Conservation (phyloP, 192 early-diverging fungal species). For the Entomortierella chlamydospora region DNA sequence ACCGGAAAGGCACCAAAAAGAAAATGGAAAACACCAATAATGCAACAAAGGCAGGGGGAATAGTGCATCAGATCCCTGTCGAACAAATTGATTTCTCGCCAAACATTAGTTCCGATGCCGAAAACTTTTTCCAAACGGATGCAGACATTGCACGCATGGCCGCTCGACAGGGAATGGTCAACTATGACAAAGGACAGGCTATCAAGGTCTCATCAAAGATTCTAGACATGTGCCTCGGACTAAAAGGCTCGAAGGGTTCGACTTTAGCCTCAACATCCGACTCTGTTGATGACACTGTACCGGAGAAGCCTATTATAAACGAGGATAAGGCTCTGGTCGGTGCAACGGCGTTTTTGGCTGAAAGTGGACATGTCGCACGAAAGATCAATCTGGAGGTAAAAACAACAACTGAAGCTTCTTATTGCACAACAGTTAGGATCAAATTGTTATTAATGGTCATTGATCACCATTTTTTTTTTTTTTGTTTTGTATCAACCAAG, state of each 20-base stretch:
- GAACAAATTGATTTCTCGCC: conserved; percentile 58
- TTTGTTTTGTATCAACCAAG: conserved; percentile 31
- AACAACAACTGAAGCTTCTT: neutral
- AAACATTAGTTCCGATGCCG: conserved; percentile 68
- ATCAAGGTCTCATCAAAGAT: conserved; percentile 74
- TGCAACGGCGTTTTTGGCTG: conserved; percentile 69
- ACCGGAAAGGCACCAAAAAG: no score
- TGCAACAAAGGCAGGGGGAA: neutral
- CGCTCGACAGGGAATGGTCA: conserved; percentile 64
- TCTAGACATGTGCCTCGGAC: conserved; percentile 57
- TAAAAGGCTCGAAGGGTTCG: neutral
- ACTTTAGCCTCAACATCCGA: neutral
- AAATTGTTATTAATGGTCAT: neutral
- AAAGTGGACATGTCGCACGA: conserved; percentile 77
- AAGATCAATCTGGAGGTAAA: conserved; percentile 75
- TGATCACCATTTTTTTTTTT: neutral
- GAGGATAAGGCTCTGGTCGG: conserved; percentile 29
- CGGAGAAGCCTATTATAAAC: conserved; percentile 28
- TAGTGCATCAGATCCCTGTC: conserved; percentile 30
- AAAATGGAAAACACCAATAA: neutral
- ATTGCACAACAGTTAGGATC: neutral
- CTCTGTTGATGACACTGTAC: neutral
- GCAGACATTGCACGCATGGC: conserved; percentile 68
- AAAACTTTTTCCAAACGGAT: conserved; percentile 83
- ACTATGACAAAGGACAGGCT: conserved; percentile 69